These are phyloP conservation scores for Gossypium schwendimanii DNA, from an alignment of 441 rosid genomes.

Conservation along the genomic window DNA sequence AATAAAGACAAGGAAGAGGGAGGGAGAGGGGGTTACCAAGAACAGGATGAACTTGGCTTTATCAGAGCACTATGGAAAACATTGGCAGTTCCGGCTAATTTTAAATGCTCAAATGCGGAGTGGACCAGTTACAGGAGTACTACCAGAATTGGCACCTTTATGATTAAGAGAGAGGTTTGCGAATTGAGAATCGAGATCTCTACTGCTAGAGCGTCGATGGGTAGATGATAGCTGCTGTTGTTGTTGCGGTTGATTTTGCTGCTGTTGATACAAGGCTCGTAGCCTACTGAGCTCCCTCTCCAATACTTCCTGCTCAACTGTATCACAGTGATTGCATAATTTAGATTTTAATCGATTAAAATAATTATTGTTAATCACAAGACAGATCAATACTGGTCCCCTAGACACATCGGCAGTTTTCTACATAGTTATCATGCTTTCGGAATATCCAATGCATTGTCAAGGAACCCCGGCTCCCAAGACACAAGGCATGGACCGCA, in stretches of 20 bases:
- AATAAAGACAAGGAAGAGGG: constrained; percentile 22
- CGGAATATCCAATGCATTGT: no score
- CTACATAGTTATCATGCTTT: no score
- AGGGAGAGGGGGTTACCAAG: constrained; percentile 9
- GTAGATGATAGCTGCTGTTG: constrained; percentile 44
- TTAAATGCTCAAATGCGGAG: constrained; percentile 43
- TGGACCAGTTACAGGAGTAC: constrained; percentile 53
- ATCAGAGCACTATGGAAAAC: constrained; percentile 21
- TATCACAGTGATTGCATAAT: background rate
- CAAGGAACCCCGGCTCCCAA: background rate
- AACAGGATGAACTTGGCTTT: constrained; percentile 25
- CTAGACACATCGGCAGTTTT: background rate
- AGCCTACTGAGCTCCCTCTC: constrained; percentile 96
- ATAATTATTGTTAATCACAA: background rate
- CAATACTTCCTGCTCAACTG: constrained; percentile 97
- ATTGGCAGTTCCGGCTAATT: constrained; percentile 19
- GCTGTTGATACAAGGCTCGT: constrained; percentile 64
- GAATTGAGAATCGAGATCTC: constrained; percentile 86
- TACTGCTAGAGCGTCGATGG: constrained; percentile 62
- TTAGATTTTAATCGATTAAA: background rate
- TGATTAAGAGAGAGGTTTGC: constrained; percentile 71
- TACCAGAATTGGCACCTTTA: constrained; percentile 61
- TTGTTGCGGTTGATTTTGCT: constrained; percentile 44
- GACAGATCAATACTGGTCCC: background rate
- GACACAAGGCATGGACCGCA: no score